Evolutionary conservation across 495 filamentous ascomycete genomes (phyloP).

Genomic region (Hypoxylon trugodes): DNA sequence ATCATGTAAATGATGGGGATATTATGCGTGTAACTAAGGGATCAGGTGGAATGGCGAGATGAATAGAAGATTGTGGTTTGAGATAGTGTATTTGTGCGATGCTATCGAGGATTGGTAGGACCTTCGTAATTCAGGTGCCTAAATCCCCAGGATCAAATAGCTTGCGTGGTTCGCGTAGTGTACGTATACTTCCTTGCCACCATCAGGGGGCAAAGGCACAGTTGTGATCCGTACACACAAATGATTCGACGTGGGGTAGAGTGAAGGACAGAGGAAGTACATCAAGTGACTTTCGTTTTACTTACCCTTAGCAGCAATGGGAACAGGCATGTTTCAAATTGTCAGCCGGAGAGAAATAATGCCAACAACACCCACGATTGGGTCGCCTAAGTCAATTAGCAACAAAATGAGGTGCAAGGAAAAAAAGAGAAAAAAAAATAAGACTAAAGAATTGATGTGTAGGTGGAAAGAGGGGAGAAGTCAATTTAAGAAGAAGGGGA

Average conservation of each 20-base stretch:
- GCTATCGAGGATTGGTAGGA: conserved; percentile 3
- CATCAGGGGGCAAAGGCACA: conserved; percentile 11
- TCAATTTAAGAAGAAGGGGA: not conserved
- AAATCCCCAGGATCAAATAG: conserved; percentile 20
- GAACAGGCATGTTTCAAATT: conserved; percentile 51
- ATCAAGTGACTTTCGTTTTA: conserved; percentile 32
- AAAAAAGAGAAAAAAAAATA: not conserved
- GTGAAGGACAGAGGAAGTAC: not conserved
- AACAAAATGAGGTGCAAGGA: not conserved
- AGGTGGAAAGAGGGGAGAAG: conserved; percentile 4
- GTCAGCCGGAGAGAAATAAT: conserved; percentile 20
- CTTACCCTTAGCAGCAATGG: conserved; percentile 58
- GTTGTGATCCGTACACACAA: conserved; percentile 36
- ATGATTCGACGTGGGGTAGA: conserved; percentile 39
- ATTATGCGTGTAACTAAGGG: not conserved
- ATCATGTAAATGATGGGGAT: conserved; percentile 34
- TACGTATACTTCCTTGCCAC: conserved; percentile 36
- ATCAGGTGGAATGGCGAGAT: not conserved
- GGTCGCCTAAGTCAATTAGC: not conserved
- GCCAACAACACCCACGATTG: conserved; percentile 1
- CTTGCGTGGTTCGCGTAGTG: conserved; percentile 33
- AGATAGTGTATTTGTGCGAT: not conserved
- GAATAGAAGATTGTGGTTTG: not conserved
- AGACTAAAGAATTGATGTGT: conserved; percentile 10
- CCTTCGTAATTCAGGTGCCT: conserved; percentile 25